phyloP scores from a whole-genome alignment of 2,329 filamentous ascomycete species.

The Aspergillus tamarii region DNA sequence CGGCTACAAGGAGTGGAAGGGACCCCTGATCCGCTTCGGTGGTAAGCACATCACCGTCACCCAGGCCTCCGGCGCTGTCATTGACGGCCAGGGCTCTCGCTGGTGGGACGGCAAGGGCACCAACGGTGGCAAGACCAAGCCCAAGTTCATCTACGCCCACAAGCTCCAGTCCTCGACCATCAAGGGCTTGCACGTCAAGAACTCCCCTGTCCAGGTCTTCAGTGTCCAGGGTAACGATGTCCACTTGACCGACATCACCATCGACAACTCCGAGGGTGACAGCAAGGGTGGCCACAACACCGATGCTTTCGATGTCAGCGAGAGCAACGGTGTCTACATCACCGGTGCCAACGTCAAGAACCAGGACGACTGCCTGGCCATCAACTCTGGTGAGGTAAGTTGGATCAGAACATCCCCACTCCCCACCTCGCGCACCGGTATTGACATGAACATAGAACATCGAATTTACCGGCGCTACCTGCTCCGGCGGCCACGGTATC shows the following conservation, averaged over 20 bases:
- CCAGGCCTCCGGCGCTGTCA: conserved; percentile 54
- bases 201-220: conserved; percentile 43
- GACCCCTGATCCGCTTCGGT: conserved; percentile 65
- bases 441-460: conserved; percentile 25
- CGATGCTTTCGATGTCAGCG: conserved; percentile 45
- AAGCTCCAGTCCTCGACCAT: conserved; percentile 36
- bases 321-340: conserved; percentile 55
- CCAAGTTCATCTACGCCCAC: conserved; percentile 64
- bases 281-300: conserved; percentile 54
- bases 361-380: conserved; percentile 63
- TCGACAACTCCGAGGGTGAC: conserved; percentile 63
- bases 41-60: conserved; percentile 59
- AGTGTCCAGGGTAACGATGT: conserved; percentile 53
- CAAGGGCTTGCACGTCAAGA: conserved; percentile 38
- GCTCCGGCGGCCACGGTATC: conserved; percentile 53
- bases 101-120: conserved; percentile 66
- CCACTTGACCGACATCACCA: conserved; percentile 55
- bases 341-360: conserved; percentile 57
- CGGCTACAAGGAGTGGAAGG: conserved; percentile 66
- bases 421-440: background rate
- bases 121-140: conserved; percentile 66
- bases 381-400: conserved; percentile 57
- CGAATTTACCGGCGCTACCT: conserved; percentile 33
- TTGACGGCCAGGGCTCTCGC: conserved; percentile 59
- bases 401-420: too few species aligned